Evolutionary conservation across 345 rosid species (phyloP), one percentile per base, ranked within the genome.

Genomic region (Lepidium didymum): DNA sequence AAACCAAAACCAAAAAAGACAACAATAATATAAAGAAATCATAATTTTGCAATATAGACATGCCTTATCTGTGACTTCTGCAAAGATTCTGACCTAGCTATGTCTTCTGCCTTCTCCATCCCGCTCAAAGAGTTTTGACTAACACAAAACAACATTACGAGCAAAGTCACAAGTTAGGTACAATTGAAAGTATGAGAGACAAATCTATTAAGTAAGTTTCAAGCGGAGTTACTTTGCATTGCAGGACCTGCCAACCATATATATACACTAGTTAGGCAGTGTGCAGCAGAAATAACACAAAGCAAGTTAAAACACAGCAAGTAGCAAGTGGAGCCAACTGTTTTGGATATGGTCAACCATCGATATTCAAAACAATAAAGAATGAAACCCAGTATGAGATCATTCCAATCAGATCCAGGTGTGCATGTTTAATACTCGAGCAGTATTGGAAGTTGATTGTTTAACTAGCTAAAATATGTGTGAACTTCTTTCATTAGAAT

Each of bases 221-320:
- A 81, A 81, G 80, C 79, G 75, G 80, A 80, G 72, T 73, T 75
- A 81, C 87, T 74, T 79, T 70, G 85, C 78, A 86, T 85, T 75
- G 86, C 84, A 74, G 77, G 76, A 79, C 88, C 96, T 84, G 91
- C 80, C 85, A 88, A 83, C 88, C 72, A 67, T 59, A 80, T 82
- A 82, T 75, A 79, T 80, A 83, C 87, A 81, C 75, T 78, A 66
- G 87, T 87, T 77, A 80, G 84, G 80, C 71, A 45, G 54, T 49
- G 49, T 11, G 60, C 74, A 61, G 38, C 70, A 66, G 38, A 42
- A 56, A 68, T 29, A 16, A 10, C 74, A n/a, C 42, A 33, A 54
- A n/a, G n/a, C n/a, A n/a, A n/a, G n/a, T n/a, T n/a, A n/a, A n/a
- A n/a, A n/a, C 29, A 51, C 50, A 66, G 64, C 42, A 50, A 35